Percentiles rank a stretch among this genome's conserved stretches.
phyloP scores from a whole-genome alignment of 768 basidiomycete genomes.

The Pleurotus cornucopiae region DNA sequence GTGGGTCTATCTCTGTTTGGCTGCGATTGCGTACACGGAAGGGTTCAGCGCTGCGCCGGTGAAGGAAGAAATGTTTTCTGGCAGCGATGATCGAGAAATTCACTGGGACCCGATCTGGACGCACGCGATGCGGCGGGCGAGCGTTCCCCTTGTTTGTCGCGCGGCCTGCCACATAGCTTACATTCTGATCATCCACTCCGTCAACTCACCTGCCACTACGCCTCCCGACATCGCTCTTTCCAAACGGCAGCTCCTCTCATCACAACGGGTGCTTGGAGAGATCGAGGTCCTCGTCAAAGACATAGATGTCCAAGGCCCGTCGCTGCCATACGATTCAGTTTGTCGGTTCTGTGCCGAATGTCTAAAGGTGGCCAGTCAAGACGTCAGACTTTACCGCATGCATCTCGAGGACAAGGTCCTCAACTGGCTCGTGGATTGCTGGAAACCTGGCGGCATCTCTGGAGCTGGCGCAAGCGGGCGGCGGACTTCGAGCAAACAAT shows the following conservation, averaged over 20 bases:
- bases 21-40: conserved; percentile 61
- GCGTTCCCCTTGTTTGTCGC: conserved; percentile 65
- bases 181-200: conserved; percentile 42
- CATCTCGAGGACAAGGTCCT: conserved; percentile 85
- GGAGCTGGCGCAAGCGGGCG: conserved; percentile 17
- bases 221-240: neutral
- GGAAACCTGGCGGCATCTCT: conserved; percentile 41
- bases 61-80: neutral
- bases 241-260: conserved; percentile 28
- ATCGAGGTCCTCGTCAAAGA: conserved; percentile 79
- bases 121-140: conserved; percentile 71
- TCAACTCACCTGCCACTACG: conserved; percentile 19
- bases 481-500: conserved; percentile 18
- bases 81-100: conserved; percentile 9
- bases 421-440: conserved; percentile 74
- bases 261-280: conserved; percentile 60
- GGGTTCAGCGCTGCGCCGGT: conserved; percentile 13
- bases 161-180: conserved; percentile 73
- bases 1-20: conserved; percentile 82
- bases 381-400: conserved; percentile 80
- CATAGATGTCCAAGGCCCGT: conserved; percentile 86
- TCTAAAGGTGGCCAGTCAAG: conserved; percentile 69
- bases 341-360: conserved; percentile 75
- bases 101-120: conserved; percentile 86
- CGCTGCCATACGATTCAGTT: conserved; percentile 84